phyloP scores from a whole-genome alignment of 106 monocot genomes.

The Platanthera zijinensis region DNA sequence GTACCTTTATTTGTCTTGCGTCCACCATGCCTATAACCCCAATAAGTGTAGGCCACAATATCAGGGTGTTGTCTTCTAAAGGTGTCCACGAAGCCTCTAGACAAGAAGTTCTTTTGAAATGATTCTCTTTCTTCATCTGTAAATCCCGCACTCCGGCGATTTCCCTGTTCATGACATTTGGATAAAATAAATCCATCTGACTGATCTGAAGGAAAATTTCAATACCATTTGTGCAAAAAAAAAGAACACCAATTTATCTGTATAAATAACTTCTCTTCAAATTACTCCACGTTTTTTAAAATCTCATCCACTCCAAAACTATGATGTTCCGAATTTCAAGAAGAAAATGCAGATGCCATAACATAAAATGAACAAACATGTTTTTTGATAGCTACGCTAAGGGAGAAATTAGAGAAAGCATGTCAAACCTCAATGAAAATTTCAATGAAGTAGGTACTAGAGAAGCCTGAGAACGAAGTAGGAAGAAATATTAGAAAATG shows the following conservation, averaged over 20 bases:
- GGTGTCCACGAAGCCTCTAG: constrained; percentile 83
- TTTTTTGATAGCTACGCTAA: too few relatives aligned
- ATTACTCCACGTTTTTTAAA: neutral
- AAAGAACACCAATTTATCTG: neutral
- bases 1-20: constrained; percentile 89
- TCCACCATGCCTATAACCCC: constrained; percentile 76
- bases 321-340: too few relatives aligned
- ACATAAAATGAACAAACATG: too few relatives aligned
- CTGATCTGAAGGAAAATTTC: neutral
- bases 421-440: too few relatives aligned
- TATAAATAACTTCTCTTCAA: neutral
- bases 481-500: too few relatives aligned
- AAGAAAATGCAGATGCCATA: too few relatives aligned
- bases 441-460: too few relatives aligned
- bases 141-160: constrained; percentile 84
- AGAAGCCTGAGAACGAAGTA: too few relatives aligned
- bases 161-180: constrained; percentile 41
- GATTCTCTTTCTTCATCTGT: constrained; percentile 83
- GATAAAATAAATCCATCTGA: neutral
- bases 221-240: neutral
- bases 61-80: constrained; percentile 78
- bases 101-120: constrained; percentile 63
- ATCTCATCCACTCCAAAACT: too few relatives aligned
- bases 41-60: constrained; percentile 75
- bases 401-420: too few relatives aligned